Evolutionary conservation across 75 land plant species (phyloP).

Genomic region (Cunninghamia lanceolata): DNA sequence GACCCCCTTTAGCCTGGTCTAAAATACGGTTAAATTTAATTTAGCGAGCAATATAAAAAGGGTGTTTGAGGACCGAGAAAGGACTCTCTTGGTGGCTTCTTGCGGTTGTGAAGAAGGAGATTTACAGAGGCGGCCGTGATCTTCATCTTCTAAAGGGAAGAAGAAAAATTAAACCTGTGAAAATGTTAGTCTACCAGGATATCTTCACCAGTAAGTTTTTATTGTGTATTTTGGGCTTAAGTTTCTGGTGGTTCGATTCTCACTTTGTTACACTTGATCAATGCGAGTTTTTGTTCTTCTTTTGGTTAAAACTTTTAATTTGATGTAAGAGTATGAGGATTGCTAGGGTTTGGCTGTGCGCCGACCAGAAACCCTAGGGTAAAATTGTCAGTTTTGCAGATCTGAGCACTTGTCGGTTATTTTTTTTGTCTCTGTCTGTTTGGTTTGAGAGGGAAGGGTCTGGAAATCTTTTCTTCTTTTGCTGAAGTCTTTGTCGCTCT

Average conservation of each 20-base stretch:
- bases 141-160: not conserved
- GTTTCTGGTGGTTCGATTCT: not conserved
- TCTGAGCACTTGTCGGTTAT: not conserved
- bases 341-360: not conserved
- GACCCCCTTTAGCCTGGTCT: too few relatives aligned
- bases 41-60: not conserved
- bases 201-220: constrained; percentile 31
- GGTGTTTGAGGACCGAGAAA: not conserved
- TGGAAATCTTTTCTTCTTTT: too few relatives aligned
- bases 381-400: not conserved
- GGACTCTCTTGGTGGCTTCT: not conserved
- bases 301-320: not conserved
- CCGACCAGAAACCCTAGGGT: not conserved
- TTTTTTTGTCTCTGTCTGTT: not conserved
- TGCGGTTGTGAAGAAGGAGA: not conserved
- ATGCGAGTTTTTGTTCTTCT: not conserved
- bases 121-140: not conserved
- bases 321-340: not conserved
- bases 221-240: not conserved
- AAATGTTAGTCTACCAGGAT: constrained; percentile 56
- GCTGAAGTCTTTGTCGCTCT: not conserved
- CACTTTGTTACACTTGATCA: not conserved
- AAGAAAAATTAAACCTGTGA: not conserved
- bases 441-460: not conserved
- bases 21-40: not conserved